Conservation (phyloP, 768 basidiomycete genomes). For the Cyathus striatus region DNA sequence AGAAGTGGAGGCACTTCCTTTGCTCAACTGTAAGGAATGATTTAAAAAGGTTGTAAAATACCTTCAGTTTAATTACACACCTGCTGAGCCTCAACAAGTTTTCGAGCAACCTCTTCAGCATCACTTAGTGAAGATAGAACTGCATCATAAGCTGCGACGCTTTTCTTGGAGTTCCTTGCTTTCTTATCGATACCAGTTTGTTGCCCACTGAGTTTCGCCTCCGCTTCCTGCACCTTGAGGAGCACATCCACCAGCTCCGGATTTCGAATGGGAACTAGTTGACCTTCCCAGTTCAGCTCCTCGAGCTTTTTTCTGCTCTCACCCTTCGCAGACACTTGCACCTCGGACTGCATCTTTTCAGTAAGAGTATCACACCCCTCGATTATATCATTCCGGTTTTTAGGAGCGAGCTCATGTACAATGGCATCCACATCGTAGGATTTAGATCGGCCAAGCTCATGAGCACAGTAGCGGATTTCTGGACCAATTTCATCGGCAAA, state of each 20-base stretch:
- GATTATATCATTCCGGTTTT: conserved; percentile 56
- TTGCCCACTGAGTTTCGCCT: conserved; percentile 45
- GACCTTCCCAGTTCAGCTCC: conserved; percentile 72
- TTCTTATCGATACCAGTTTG: conserved; percentile 18
- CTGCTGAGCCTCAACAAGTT: conserved; percentile 81
- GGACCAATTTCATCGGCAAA: conserved; percentile 87
- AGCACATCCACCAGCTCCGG: conserved; percentile 89
- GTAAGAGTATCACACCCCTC: conserved; percentile 56
- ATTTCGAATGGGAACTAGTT: conserved; percentile 79
- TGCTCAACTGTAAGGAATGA: conserved; percentile 24
- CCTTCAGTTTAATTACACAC: conserved; percentile 27
- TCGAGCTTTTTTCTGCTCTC: conserved; percentile 50
- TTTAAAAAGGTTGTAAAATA: neutral
- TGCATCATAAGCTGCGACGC: conserved; percentile 84
- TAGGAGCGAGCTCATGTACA: conserved; percentile 54
- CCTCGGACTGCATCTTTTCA: conserved; percentile 43
- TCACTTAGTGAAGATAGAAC: conserved; percentile 83
- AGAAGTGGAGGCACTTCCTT: conserved; percentile 29
- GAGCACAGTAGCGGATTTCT: conserved; percentile 89
- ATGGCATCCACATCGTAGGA: conserved; percentile 82
- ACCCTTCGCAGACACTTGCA: conserved; percentile 24
- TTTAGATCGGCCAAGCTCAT: conserved; percentile 72
- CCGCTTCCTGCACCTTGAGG: conserved; percentile 75
- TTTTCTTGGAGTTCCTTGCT: conserved; percentile 54
- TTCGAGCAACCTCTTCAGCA: conserved; percentile 80